Conservation (phyloP, 331 rosid species). For the Malus hybrid region DNA sequence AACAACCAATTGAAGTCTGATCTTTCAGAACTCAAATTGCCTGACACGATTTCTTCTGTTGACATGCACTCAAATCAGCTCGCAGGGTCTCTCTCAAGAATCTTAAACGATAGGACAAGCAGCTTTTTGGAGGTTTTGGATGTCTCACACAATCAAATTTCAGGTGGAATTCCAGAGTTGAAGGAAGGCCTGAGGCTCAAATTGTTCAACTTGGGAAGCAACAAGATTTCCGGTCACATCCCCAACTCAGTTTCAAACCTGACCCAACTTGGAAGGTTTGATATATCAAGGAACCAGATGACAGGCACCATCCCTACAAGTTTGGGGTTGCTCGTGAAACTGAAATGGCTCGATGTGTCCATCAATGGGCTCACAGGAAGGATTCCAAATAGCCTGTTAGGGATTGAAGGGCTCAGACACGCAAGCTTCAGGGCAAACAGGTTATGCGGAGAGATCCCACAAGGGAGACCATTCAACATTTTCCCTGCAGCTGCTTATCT, state of each 20-base stretch:
- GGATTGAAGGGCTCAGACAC: constrained; percentile 52
- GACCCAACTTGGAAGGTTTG: constrained; percentile 53
- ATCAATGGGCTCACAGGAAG: constrained; percentile 65
- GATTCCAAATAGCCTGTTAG: constrained; percentile 69
- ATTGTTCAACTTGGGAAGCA: constrained; percentile 54
- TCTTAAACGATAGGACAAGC: constrained; percentile 49
- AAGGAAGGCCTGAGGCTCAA: constrained; percentile 50
- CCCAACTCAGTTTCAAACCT: constrained; percentile 70
- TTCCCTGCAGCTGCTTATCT: constrained; percentile 79
- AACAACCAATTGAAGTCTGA: constrained; percentile 64
- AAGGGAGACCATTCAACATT: constrained; percentile 68
- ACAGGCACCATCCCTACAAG: constrained; percentile 60
- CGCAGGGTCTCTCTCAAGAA: constrained; percentile 53
- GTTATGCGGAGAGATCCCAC: constrained; percentile 91
- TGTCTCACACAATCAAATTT: constrained; percentile 64
- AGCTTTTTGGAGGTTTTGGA: constrained; percentile 68
- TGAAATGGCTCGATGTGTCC: constrained; percentile 87
- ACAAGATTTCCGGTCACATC: constrained; percentile 58
- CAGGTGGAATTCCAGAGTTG: constrained; percentile 65
- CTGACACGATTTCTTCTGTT: constrained; percentile 35
- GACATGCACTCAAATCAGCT: constrained; percentile 69
- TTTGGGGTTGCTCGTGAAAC: constrained; percentile 50
- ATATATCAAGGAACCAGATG: constrained; percentile 75
- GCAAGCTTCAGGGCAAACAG: constrained; percentile 86
- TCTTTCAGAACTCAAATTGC: constrained; percentile 52